These are phyloP conservation scores for Microsporum ferrugineum DNA, from an alignment of 2,329 filamentous ascomycete genomes.

Conservation along the genomic window DNA sequence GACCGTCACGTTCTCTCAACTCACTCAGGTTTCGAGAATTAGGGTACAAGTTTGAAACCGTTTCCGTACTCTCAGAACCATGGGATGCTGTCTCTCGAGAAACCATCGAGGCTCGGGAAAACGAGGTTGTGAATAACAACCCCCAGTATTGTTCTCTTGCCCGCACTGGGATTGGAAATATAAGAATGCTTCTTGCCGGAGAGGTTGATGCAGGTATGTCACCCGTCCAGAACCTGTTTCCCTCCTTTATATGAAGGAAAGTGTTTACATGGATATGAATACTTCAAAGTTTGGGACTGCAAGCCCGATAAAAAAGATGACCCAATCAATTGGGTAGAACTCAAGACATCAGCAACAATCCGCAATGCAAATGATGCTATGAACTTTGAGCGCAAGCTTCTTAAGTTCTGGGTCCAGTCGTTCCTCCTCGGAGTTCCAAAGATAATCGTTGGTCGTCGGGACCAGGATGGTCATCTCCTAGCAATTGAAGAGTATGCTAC, in stretches of 20 bases:
- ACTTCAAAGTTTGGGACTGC: conserved; percentile 61
- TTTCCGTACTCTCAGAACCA: conserved; percentile 61
- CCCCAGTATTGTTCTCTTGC: conserved; percentile 95
- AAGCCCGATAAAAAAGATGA: conserved; percentile 56
- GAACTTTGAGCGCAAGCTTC: conserved; percentile 76
- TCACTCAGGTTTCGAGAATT: background rate
- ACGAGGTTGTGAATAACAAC: conserved; percentile 69
- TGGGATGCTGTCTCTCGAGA: conserved; percentile 64
- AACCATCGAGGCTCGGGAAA: conserved; percentile 64
- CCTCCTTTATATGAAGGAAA: background rate
- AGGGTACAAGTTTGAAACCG: conserved; percentile 95
- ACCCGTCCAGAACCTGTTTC: conserved; percentile 3
- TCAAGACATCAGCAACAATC: conserved; percentile 78
- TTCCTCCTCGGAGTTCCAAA: conserved; percentile 87
- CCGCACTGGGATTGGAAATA: conserved; percentile 69
- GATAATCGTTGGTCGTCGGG: conserved; percentile 82
- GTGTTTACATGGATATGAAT: background rate
- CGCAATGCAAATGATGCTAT: conserved; percentile 54
- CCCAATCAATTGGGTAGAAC: conserved; percentile 84
- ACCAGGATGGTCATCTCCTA: conserved; percentile 57
- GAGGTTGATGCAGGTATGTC: conserved; percentile 76
- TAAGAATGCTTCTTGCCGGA: conserved; percentile 67
- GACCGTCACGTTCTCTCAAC: conserved; percentile 7
- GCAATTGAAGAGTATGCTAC: conserved; percentile 71
- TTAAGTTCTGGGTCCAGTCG: conserved; percentile 95